Evolutionary conservation across 1,139 yeast species (phyloP).

Genomic region (Kazachstania sp.): DNA sequence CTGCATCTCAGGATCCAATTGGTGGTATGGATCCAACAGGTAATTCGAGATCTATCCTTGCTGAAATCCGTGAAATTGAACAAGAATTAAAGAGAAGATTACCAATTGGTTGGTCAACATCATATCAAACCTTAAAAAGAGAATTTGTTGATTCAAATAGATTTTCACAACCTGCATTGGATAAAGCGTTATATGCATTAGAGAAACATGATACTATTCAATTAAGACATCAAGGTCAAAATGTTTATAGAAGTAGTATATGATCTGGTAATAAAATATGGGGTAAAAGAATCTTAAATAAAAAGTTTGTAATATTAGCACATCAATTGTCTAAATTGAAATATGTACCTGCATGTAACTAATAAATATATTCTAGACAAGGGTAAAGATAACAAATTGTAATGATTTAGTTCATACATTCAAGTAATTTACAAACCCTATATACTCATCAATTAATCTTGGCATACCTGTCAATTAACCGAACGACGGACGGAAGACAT

Average conservation of each 20-base stretch:
- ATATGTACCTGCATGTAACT: background rate
- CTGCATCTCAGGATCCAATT: constrained; percentile 69
- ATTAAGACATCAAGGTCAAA: constrained; percentile 82
- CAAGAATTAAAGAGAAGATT: constrained; percentile 79
- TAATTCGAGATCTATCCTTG: constrained; percentile 41
- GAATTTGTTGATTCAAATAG: constrained; percentile 74
- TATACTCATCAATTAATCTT: no score
- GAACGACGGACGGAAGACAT: no score
- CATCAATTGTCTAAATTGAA: background rate
- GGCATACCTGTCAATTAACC: no score
- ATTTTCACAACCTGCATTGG: constrained; percentile 65
- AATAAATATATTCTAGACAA: background rate
- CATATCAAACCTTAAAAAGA: constrained; percentile 70
- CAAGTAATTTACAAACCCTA: no score
- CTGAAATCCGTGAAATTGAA: constrained; percentile 73
- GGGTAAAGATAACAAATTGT: background rate
- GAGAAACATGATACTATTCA: constrained; percentile 84
- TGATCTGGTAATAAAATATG: constrained; percentile 17
- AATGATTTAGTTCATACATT: no score
- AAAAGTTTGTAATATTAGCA: background rate
- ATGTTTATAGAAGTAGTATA: constrained; percentile 72
- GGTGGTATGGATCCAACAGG: constrained; percentile 44
- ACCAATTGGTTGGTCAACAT: constrained; percentile 96
- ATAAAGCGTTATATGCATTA: constrained; percentile 70
- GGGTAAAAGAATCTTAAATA: background rate